phyloP scores from a whole-genome alignment of 768 basidiomycete genomes.

The Pleurotus platypus region DNA sequence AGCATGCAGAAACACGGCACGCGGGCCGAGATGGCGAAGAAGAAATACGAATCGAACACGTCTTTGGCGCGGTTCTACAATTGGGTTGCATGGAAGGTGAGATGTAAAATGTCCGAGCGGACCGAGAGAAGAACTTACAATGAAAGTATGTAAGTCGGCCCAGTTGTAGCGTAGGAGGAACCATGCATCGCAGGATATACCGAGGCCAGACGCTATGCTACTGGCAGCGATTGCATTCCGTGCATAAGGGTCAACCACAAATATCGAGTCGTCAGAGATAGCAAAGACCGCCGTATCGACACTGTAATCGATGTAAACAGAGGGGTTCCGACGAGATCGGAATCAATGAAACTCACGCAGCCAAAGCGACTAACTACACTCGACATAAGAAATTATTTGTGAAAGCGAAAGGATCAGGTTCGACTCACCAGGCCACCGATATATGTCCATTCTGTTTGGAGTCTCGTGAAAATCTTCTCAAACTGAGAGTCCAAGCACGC shows the following conservation, averaged over 20 bases:
- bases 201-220: conserved; percentile 59
- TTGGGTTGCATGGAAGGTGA: not conserved
- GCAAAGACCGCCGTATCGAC: conserved; percentile 62
- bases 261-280: conserved; percentile 49
- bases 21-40: conserved; percentile 66
- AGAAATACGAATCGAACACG: conserved; percentile 57
- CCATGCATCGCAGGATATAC: conserved; percentile 62
- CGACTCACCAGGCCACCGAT: conserved; percentile 55
- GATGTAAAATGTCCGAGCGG: not conserved
- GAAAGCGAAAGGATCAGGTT: not conserved
- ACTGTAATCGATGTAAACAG: conserved; percentile 15
- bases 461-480: conserved; percentile 41
- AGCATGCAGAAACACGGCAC: conserved; percentile 63
- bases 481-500: conserved; percentile 45
- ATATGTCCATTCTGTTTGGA: conserved; percentile 64
- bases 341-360: conserved; percentile 38
- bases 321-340: not conserved
- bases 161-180: conserved; percentile 62
- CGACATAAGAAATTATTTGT: not conserved
- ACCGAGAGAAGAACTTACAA: conserved; percentile 32
- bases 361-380: conserved; percentile 52
- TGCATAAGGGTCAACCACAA: conserved; percentile 44
- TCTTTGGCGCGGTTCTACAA: conserved; percentile 47
- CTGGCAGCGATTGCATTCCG: conserved; percentile 52
- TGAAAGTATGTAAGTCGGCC: conserved; percentile 46